Evolutionary conservation across 1,284 basidiomycete species (phyloP).

Genomic region (Boletus nobilissimus): DNA sequence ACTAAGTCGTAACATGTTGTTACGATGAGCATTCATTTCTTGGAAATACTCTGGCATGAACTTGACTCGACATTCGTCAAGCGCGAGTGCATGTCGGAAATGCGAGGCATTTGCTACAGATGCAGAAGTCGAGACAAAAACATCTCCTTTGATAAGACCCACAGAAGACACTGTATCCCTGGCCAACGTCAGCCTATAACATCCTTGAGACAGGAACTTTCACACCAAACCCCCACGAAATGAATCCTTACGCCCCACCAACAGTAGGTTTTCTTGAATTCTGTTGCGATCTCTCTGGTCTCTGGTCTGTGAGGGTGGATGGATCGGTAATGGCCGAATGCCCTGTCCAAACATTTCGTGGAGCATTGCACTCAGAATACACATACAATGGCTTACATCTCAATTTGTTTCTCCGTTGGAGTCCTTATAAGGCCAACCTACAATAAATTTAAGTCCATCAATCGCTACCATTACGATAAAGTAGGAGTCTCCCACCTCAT

Average conservation of each 20-base stretch:
- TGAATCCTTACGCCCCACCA: conserved; percentile 43
- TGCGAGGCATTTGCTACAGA: conserved; percentile 40
- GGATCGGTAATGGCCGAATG: conserved; percentile 48
- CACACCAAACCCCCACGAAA: conserved; percentile 52
- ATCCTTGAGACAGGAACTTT: background rate
- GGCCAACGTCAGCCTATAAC: background rate
- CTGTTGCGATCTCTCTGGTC: conserved; percentile 26
- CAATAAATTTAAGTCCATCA: background rate
- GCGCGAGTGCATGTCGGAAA: conserved; percentile 51
- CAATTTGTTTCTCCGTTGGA: conserved; percentile 25
- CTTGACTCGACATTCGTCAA: conserved; percentile 50
- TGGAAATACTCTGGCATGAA: too few relatives aligned
- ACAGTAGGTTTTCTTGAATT: conserved; percentile 52
- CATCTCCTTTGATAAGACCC: conserved; percentile 34
- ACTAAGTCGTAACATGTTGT: background rate
- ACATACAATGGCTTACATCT: conserved; percentile 9
- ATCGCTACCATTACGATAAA: too few relatives aligned
- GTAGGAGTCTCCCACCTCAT: conserved; percentile 33
- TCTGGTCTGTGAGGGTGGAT: conserved; percentile 23
- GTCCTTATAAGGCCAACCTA: conserved; percentile 32
- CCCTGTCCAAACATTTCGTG: conserved; percentile 34
- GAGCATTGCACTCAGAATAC: background rate
- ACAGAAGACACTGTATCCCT: conserved; percentile 55
- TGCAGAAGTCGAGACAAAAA: conserved; percentile 28
- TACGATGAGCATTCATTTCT: conserved; percentile 11